A percentile compares a stretch with the other conserved stretches of the same genome.
These are phyloP conservation scores for Fusarium concolor DNA, from an alignment of 2,329 filamentous ascomycete species.

Conservation along the genomic window DNA sequence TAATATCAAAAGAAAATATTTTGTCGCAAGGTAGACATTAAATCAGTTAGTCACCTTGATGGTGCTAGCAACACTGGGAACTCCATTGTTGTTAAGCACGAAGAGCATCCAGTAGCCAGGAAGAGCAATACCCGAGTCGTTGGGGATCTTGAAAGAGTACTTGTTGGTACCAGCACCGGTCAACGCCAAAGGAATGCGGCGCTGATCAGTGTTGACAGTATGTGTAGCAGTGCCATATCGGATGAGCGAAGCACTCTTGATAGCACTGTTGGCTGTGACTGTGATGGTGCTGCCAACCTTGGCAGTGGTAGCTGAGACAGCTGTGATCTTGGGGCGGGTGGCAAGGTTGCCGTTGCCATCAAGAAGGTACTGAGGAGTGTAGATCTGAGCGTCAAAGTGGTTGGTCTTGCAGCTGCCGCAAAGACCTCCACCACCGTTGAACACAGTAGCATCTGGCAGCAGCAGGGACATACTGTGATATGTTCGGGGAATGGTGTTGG, in stretches of 20 bases:
- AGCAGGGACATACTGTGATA: constrained; percentile 36
- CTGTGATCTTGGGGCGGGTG: constrained; percentile 26
- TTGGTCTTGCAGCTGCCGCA: constrained; percentile 32
- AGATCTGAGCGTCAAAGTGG: constrained; percentile 41
- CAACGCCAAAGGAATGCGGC: constrained; percentile 31
- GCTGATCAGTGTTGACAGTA: constrained; percentile 40
- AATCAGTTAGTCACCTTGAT: constrained; percentile 30
- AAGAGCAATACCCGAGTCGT: constrained; percentile 33
- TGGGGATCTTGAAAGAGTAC: constrained; percentile 31
- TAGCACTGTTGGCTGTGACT: constrained; percentile 13
- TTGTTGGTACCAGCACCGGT: constrained; percentile 22
- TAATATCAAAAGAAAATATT: background rate
- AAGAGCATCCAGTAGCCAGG: constrained; percentile 43
- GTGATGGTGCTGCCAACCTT: constrained; percentile 33
- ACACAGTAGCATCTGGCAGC: constrained; percentile 34
- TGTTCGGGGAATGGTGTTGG: constrained; percentile 25
- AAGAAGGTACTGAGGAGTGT: constrained; percentile 32
- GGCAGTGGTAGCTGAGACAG: constrained; percentile 18
- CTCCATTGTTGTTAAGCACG: constrained; percentile 31
- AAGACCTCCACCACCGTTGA: constrained; percentile 29
- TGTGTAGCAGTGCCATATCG: constrained; percentile 39
- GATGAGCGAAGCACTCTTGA: constrained; percentile 31
- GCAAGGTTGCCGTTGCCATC: constrained; percentile 28
- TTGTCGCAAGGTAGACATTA: background rate
- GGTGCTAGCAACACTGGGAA: constrained; percentile 35